These are phyloP conservation scores for Daldinia caldariorum DNA, from an alignment of 495 filamentous ascomycete species.

Conservation along the genomic window DNA sequence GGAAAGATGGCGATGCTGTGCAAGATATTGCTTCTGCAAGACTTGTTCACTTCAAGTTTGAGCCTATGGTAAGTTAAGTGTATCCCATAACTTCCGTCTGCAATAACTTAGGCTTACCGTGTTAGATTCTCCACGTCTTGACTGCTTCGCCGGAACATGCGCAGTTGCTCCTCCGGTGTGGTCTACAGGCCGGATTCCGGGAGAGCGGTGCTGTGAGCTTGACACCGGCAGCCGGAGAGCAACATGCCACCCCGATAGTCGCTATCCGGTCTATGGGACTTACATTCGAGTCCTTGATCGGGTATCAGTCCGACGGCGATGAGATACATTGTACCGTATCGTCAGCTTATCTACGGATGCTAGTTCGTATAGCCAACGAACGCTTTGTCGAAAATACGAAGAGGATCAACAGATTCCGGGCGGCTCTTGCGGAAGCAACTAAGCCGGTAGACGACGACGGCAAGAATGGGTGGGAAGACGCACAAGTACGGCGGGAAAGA, in stretches of 20 bases:
- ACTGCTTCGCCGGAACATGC: constrained; percentile 76
- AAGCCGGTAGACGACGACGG: constrained; percentile 41
- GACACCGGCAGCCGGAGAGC: constrained; percentile 49
- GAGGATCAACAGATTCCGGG: constrained; percentile 70
- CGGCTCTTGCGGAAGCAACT: constrained; percentile 50
- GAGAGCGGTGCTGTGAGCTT: constrained; percentile 79
- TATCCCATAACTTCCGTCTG: not conserved
- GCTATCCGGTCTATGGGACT: constrained; percentile 84
- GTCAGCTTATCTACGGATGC: constrained; percentile 67
- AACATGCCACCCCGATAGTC: constrained; percentile 71
- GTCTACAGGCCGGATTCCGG: constrained; percentile 82
- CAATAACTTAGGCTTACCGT: not conserved
- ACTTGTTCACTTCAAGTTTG: constrained; percentile 89
- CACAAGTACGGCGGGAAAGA: constrained; percentile 64
- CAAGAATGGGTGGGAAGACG: constrained; percentile 65
- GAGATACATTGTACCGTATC: constrained; percentile 57
- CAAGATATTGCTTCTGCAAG: constrained; percentile 51
- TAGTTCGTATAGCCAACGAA: constrained; percentile 77
- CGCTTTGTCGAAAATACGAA: constrained; percentile 78
- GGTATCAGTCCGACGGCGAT: constrained; percentile 53
- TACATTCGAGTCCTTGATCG: constrained; percentile 80
- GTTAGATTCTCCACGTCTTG: constrained; percentile 87
- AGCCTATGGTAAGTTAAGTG: constrained; percentile 86
- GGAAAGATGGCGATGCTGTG: constrained; percentile 8
- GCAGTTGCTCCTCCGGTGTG: constrained; percentile 74